Conservation (phyloP, 768 basidiomycete genomes). For the Fibroporia radiculosa region DNA sequence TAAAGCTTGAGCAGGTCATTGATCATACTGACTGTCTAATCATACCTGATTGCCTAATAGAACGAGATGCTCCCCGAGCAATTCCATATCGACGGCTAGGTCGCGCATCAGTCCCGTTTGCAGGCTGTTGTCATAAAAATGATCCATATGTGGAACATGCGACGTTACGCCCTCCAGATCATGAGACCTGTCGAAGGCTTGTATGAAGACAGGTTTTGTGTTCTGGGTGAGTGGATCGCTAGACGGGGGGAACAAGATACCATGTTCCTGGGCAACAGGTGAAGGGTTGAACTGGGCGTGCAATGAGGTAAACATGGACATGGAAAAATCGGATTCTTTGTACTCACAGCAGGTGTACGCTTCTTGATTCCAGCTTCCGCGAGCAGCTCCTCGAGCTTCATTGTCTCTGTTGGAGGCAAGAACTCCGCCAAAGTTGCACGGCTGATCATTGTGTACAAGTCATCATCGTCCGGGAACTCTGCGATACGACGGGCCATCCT, state of each 20-base stretch:
- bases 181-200: constrained; percentile 38
- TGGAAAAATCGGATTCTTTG: background rate
- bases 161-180: constrained; percentile 50
- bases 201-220: constrained; percentile 31
- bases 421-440: constrained; percentile 52
- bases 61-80: constrained; percentile 57
- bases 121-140: constrained; percentile 63
- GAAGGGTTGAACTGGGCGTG: constrained; percentile 39
- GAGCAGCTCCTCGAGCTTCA: constrained; percentile 44
- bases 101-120: constrained; percentile 64
- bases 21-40: too few relatives aligned
- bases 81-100: constrained; percentile 52
- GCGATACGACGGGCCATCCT: constrained; percentile 46
- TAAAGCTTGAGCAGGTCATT: background rate
- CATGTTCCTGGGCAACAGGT: constrained; percentile 30
- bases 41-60: constrained; percentile 59
- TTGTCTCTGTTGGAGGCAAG: constrained; percentile 48
- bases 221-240: constrained; percentile 24
- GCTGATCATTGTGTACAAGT: constrained; percentile 40
- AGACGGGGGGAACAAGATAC: constrained; percentile 39
- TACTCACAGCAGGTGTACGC: constrained; percentile 34
- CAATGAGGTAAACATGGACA: background rate
- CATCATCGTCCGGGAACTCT: constrained; percentile 30
- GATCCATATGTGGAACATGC: constrained; percentile 60
- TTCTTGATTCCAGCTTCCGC: constrained; percentile 41